These are phyloP conservation scores for Ligustrum vulgare DNA, from an alignment of 257 asterid species.

Conservation along the genomic window DNA sequence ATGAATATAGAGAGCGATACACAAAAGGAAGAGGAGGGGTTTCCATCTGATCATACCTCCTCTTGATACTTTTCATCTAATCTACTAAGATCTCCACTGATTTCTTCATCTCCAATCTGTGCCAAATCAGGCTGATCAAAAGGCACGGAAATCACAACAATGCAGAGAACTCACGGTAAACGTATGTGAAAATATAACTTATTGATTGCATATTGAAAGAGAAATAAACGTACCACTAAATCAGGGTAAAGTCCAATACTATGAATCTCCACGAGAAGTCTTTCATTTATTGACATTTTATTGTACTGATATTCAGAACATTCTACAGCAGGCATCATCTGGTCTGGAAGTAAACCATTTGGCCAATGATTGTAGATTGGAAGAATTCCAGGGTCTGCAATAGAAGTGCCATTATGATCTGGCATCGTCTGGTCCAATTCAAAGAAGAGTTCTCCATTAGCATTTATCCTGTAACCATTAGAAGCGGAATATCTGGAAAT, in stretches of 20 bases:
- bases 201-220: conserved; percentile 23
- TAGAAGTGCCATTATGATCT: conserved; percentile 32
- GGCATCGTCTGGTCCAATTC: conserved; percentile 45
- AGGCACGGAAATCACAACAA: conserved; percentile 26
- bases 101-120: conserved; percentile 65
- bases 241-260: conserved; percentile 83
- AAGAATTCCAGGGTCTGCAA: conserved; percentile 33
- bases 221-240: conserved; percentile 56
- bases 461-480: conserved; percentile 48
- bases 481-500: conserved; percentile 47
- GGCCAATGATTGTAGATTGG: conserved; percentile 45
- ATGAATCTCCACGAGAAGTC: conserved; percentile 71
- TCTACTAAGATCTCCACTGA: conserved; percentile 51
- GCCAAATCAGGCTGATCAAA: conserved; percentile 47
- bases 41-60: conserved; percentile 55
- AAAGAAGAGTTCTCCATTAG: conserved; percentile 43
- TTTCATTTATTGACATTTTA: conserved; percentile 68
- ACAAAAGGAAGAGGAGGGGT: neutral
- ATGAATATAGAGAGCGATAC: conserved; percentile 13
- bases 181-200: conserved; percentile 21
- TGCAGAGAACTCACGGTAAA: conserved; percentile 12
- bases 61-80: conserved; percentile 63
- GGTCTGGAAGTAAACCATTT: conserved; percentile 49
- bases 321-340: conserved; percentile 36
- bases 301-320: conserved; percentile 65